These are phyloP conservation scores for Tylopilus orsonianus DNA, from an alignment of 1,284 basidiomycete genomes.

Conservation along the genomic window DNA sequence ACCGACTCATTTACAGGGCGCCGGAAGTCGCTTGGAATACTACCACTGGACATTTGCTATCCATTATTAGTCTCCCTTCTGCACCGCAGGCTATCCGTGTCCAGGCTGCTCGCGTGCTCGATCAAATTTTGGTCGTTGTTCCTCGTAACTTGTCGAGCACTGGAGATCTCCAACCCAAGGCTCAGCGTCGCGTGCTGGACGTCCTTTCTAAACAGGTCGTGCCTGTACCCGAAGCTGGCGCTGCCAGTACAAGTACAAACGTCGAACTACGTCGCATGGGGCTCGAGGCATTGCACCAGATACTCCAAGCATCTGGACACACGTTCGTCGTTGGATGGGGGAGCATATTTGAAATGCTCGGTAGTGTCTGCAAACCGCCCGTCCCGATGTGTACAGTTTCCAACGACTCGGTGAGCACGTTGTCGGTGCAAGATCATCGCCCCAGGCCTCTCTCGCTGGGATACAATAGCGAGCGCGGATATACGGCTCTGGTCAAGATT, in stretches of 20 bases:
- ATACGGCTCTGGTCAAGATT: slow-evolving; percentile 74
- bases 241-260: slow-evolving; percentile 48
- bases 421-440: slow-evolving; percentile 41
- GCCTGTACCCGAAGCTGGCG: slow-evolving; percentile 41
- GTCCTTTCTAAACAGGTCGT: slow-evolving; percentile 82
- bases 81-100: slow-evolving; percentile 81
- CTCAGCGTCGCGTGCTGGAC: slow-evolving; percentile 81
- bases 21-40: slow-evolving; percentile 86
- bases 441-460: slow-evolving; percentile 51
- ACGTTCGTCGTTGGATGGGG: slow-evolving; percentile 91
- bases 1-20: slow-evolving; percentile 78
- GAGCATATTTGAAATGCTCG: slow-evolving; percentile 87
- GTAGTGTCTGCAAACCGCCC: slow-evolving; percentile 71
- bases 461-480: slow-evolving; percentile 60
- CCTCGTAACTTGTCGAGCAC: slow-evolving; percentile 65
- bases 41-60: slow-evolving; percentile 77
- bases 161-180: slow-evolving; percentile 61
- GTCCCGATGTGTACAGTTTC: slow-evolving; percentile 41
- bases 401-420: slow-evolving; percentile 41
- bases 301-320: slow-evolving; percentile 89
- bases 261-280: slow-evolving; percentile 86
- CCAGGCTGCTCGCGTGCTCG: slow-evolving; percentile 85
- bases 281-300: slow-evolving; percentile 84
- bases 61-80: slow-evolving; percentile 62
- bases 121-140: slow-evolving; percentile 75